Evolutionary conservation across 2,329 filamentous ascomycete genomes (phyloP).

Genomic region (Thyridium curvatum): DNA sequence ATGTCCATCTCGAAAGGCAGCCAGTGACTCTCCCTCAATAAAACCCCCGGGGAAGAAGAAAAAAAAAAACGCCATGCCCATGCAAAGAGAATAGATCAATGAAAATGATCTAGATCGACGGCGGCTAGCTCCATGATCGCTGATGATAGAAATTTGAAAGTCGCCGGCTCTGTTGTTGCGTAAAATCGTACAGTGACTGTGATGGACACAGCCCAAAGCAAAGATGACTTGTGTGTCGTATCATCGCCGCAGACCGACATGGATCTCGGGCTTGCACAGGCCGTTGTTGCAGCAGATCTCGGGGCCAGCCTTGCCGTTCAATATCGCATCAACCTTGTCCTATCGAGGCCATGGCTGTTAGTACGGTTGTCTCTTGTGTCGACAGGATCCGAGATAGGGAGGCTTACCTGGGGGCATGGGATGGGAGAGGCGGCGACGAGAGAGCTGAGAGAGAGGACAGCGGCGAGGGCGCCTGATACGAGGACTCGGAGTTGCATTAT

Average conservation of each 20-base stretch:
- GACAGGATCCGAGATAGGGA: not conserved
- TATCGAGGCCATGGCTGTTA: conserved; percentile 12
- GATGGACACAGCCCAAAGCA: not conserved
- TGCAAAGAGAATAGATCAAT: too few species aligned
- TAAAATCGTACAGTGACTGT: not conserved
- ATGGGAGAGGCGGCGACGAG: conserved; percentile 24
- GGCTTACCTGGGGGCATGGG: conserved; percentile 30
- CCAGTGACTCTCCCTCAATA: too few species aligned
- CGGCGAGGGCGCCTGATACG: conserved; percentile 12
- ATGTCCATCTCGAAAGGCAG: too few species aligned
- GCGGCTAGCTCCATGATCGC: too few species aligned
- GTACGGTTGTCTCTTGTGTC: not conserved
- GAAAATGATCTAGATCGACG: too few species aligned
- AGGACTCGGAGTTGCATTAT: conserved; percentile 18
- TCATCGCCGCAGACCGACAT: conserved; percentile 34
- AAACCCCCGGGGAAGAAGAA: too few species aligned
- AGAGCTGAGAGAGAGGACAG: conserved; percentile 16
- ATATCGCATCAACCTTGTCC: conserved; percentile 34
- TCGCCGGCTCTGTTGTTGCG: not conserved
- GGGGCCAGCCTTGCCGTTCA: conserved; percentile 38
- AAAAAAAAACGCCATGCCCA: too few species aligned
- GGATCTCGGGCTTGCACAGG: conserved; percentile 42
- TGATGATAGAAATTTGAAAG: not conserved
- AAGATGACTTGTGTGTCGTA: not conserved
- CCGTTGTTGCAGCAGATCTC: conserved; percentile 50